These are phyloP conservation scores for Blattamonas nauphoetae DNA, from an alignment of 78 protist species.

Conservation along the genomic window DNA sequence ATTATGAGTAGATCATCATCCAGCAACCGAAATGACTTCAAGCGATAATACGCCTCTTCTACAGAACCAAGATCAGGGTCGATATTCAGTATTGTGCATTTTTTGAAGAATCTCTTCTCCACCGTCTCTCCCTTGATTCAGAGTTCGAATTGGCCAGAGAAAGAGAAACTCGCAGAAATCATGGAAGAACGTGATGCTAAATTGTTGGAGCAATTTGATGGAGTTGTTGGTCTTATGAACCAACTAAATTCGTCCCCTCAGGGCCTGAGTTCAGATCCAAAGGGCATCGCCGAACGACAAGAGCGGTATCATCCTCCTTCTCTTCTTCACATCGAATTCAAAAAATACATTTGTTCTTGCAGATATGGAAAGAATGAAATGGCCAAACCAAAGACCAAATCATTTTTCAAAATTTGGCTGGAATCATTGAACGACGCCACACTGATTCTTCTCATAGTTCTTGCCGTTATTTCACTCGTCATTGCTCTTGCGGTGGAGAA, in stretches of 20 bases:
- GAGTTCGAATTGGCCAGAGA: neutral
- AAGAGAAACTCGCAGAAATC: neutral
- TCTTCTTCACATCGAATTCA: no score
- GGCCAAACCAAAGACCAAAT: neutral
- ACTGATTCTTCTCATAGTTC: neutral
- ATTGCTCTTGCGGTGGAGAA: neutral
- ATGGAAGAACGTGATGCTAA: neutral
- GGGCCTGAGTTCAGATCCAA: neutral
- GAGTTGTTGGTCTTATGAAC: neutral
- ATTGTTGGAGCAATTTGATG: neutral
- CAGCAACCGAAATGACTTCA: no score
- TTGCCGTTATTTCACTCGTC: conserved; percentile 19
- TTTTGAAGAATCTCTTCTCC: no score
- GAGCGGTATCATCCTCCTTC: neutral
- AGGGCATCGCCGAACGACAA: neutral
- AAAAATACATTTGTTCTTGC: no score
- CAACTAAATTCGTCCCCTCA: neutral
- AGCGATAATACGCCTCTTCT: no score
- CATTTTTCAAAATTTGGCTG: neutral
- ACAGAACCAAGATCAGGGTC: no score
- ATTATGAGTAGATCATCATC: no score
- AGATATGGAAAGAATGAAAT: neutral
- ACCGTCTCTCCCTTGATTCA: no score
- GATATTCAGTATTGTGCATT: no score
- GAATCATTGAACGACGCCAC: conserved; percentile 20